Evolutionary conservation across 129 eudicot species (phyloP), one percentile per base, ranked within the genome.

Genomic region (Pittosporum tobira): DNA sequence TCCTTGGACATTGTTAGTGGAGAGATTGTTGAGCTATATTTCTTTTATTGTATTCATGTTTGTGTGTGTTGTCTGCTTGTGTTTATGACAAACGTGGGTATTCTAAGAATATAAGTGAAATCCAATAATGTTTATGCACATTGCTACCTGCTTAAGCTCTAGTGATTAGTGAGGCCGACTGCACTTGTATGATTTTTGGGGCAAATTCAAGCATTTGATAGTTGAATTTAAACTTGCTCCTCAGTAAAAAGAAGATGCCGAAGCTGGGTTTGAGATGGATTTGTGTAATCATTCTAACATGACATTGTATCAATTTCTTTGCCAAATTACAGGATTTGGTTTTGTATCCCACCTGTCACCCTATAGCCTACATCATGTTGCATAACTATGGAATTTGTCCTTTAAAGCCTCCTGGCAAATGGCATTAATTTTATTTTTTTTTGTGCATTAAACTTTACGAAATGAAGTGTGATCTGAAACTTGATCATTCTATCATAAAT

Each of bases 41-140:
- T n/a, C n/a, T n/a, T n/a, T n/a, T n/a, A n/a, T n/a, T n/a, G 18
- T 56, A 34, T 34, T 22, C 19, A 57, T 57, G 24, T 22, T 27
- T 56, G 21, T 19, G 21, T n/a, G 23, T 20, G 22, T 8, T 18
- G 52, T 20, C 24, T 38, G 61, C 59, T 64, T 71, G 54, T 34
- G 6, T 8, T 31, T 31, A 31, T 31, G 38, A 1, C 38, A 31
- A 31, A 4, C 38, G n/a, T 5, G 11, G 18, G 45, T 38, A 38
- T 10, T 38, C 15, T 38, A 11, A 10, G 45, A 38, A 38, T 38
- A 9, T 0, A 10, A 38, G 45, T 38, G 45, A 2, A 5, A 10
- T 3, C 16, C 45, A 13, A 38, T 10, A 38, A 13, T 38, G n/a
- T 38, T 38, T 38, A 11, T 38, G 45, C 18, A 38, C 45, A 7